A percentile compares a stretch with the other conserved stretches of the same genome.
Conservation (phyloP, 2,329 filamentous ascomycete genomes). For the Cladophialophora bantiana region DNA sequence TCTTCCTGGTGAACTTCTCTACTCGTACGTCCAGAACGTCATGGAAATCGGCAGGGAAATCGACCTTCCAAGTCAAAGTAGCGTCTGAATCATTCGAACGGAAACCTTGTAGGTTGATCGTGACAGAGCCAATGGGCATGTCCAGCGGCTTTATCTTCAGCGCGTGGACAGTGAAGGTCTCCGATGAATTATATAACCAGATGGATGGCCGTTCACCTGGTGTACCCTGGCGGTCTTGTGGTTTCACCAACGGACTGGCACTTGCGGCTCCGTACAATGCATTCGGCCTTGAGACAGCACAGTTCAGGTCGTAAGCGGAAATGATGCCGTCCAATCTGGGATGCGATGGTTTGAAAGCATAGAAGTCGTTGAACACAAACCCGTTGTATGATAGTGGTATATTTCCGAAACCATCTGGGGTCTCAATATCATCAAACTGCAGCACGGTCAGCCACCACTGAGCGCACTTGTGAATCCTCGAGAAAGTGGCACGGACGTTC, state of each 20-base stretch:
- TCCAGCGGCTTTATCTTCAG: slow-evolving; percentile 42
- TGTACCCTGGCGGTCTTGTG: neutral
- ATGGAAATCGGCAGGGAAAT: slow-evolving; percentile 41
- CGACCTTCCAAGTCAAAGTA: slow-evolving; percentile 38
- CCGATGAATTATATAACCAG: slow-evolving; percentile 12
- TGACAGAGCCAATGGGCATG: slow-evolving; percentile 35
- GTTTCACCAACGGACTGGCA: neutral
- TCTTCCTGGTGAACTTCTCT: slow-evolving; percentile 34
- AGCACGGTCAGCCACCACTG: neutral
- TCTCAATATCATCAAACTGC: slow-evolving; percentile 38
- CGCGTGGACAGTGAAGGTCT: slow-evolving; percentile 35
- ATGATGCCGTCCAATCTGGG: slow-evolving; percentile 35
- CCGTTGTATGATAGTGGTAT: slow-evolving; percentile 29
- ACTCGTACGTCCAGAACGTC: slow-evolving; percentile 37
- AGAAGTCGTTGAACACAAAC: slow-evolving; percentile 37
- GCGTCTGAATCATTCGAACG: neutral
- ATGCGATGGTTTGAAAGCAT: slow-evolving; percentile 36
- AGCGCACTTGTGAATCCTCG: neutral
- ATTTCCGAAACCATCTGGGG: slow-evolving; percentile 29
- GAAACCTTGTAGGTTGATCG: slow-evolving; percentile 29
- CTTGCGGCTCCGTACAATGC: slow-evolving; percentile 37
- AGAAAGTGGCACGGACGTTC: slow-evolving; percentile 18
- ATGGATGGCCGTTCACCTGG: slow-evolving; percentile 27
- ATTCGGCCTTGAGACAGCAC: slow-evolving; percentile 42
- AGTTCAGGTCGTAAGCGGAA: slow-evolving; percentile 39